These are phyloP conservation scores for Jackrogersella multiformis DNA, from an alignment of 495 filamentous ascomycete species.

Conservation along the genomic window DNA sequence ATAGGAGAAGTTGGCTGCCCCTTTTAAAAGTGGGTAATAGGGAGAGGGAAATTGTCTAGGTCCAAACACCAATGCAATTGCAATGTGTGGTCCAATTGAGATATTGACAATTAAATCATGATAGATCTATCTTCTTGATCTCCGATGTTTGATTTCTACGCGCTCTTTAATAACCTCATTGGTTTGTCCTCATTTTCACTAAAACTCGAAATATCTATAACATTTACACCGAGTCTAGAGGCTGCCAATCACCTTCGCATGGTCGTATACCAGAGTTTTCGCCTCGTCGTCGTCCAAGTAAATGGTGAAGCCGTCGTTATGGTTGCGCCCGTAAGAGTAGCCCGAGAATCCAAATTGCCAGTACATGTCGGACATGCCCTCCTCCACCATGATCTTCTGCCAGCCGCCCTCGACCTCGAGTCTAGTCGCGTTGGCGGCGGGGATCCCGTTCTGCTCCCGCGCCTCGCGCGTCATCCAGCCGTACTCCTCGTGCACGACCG, in stretches of 20 bases:
- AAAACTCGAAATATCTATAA: no score
- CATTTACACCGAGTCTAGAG: background rate
- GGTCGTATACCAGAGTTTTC: conserved; percentile 65
- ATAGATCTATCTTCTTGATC: no score
- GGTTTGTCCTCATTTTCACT: background rate
- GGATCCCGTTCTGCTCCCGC: conserved; percentile 34
- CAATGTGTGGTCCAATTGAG: no score
- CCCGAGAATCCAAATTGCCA: conserved; percentile 70
- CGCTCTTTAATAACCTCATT: no score
- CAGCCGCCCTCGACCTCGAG: conserved; percentile 62
- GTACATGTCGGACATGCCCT: conserved; percentile 65
- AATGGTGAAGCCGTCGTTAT: conserved; percentile 66
- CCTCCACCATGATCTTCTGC: conserved; percentile 63
- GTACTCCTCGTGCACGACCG: conserved; percentile 70
- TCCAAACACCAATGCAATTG: no score
- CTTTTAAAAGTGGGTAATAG: no score
- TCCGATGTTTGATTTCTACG: no score
- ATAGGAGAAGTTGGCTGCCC: no score
- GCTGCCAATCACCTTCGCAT: conserved; percentile 58
- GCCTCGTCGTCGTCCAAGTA: conserved; percentile 66
- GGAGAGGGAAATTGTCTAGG: no score
- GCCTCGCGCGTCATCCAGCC: conserved; percentile 31
- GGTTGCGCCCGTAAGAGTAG: conserved; percentile 59
- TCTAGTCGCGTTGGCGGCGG: conserved; percentile 5
- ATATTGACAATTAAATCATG: no score